Percentiles rank a stretch among this genome's conserved stretches.
phyloP scores from a whole-genome alignment of 495 filamentous ascomycete genomes.

The Penicillium turbatum region DNA sequence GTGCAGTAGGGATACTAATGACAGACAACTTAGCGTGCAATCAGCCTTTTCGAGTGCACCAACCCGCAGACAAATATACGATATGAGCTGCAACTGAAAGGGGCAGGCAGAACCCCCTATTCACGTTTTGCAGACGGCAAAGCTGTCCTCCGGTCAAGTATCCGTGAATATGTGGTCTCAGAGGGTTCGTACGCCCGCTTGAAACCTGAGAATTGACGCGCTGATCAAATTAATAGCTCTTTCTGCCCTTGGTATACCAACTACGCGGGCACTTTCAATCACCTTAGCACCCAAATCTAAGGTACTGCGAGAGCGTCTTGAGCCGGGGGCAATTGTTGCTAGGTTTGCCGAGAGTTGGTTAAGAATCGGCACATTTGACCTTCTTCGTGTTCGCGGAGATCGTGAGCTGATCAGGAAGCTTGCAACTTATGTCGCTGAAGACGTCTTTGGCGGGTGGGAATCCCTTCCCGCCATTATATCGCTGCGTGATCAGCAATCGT shows the following conservation, averaged over 20 bases:
- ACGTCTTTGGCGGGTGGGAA: conserved; percentile 82
- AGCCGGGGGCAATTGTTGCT: conserved; percentile 89
- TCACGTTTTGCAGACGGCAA: conserved; percentile 97
- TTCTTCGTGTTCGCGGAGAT: conserved; percentile 77
- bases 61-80: conserved; percentile 66
- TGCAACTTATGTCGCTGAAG: conserved; percentile 76
- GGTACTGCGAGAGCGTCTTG: conserved; percentile 75
- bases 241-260: conserved; percentile 78
- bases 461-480: conserved; percentile 58
- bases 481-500: conserved; percentile 21
- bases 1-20: conserved; percentile 1
- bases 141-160: conserved; percentile 84
- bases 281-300: conserved; percentile 66
- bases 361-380: conserved; percentile 89
- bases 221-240: conserved; percentile 42
- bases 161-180: conserved; percentile 88
- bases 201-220: not conserved
- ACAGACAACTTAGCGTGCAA: conserved; percentile 55
- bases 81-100: conserved; percentile 92
- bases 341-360: conserved; percentile 92
- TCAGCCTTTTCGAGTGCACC: conserved; percentile 85
- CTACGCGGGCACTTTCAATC: conserved; percentile 79
- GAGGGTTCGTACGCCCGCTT: conserved; percentile 49
- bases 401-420: conserved; percentile 65
- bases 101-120: conserved; percentile 89